These are phyloP conservation scores for Solanum medicagineum DNA, from an alignment of 257 asterid genomes.

Conservation along the genomic window DNA sequence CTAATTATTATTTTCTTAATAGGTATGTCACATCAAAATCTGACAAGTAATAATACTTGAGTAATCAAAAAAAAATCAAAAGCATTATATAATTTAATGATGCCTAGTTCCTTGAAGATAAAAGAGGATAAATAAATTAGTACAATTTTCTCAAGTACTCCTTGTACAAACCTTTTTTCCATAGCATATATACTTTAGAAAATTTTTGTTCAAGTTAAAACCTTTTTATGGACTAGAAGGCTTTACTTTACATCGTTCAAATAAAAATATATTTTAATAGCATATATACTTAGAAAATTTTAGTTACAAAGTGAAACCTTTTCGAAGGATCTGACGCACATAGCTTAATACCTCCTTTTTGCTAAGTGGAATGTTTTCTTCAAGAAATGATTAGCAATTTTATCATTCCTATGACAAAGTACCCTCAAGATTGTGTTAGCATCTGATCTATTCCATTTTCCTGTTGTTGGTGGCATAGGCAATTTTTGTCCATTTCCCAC, in stretches of 20 bases:
- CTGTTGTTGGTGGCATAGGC: conserved; percentile 88
- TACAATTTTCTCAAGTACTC: background rate
- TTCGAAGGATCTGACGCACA: no score
- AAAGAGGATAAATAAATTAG: background rate
- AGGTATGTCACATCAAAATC: no score
- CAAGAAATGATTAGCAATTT: conserved; percentile 50
- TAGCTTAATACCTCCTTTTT: conserved; percentile 41
- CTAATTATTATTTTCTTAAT: no score
- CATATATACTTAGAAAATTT: background rate
- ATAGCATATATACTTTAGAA: background rate
- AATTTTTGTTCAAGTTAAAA: background rate
- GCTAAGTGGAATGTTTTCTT: conserved; percentile 77
- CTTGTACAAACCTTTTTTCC: background rate
- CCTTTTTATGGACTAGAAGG: background rate
- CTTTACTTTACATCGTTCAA: background rate
- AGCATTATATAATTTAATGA: background rate
- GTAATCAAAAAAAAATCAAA: background rate
- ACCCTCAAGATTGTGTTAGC: conserved; percentile 79
- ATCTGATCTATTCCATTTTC: conserved; percentile 71
- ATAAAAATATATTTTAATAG: background rate
- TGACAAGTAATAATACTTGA: background rate
- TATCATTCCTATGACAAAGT: conserved; percentile 69
- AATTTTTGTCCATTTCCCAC: conserved; percentile 51
- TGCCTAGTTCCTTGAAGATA: background rate
- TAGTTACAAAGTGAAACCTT: background rate